Evolutionary conservation across 75 land plant genomes (phyloP).

Genomic region (Pinus tabuliformis): DNA sequence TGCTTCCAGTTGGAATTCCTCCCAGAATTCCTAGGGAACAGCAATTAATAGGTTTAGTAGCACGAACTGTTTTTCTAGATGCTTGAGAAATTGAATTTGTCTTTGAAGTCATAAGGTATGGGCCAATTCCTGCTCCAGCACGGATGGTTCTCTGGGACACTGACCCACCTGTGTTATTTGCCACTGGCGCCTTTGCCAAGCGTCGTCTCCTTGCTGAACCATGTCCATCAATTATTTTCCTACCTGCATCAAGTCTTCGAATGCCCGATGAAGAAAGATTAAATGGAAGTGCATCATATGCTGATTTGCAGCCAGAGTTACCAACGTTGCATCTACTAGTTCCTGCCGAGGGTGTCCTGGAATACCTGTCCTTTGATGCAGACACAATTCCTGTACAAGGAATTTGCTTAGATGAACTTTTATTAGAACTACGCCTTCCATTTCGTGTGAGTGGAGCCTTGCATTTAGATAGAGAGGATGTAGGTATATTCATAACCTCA

Average conservation of each 20-base stretch:
- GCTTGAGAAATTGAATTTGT: too few relatives aligned
- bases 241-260: slow-evolving; percentile 4
- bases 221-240: slow-evolving; percentile 5
- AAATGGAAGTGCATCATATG: slow-evolving; percentile 17
- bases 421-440: too few relatives aligned
- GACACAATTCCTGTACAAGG: too few relatives aligned
- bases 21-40: neutral
- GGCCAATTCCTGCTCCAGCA: neutral
- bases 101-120: neutral
- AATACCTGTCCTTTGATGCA: too few relatives aligned
- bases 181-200: slow-evolving; percentile 4
- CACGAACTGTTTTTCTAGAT: neutral
- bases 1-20: slow-evolving; percentile 7
- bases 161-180: slow-evolving; percentile 4
- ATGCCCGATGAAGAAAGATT: neutral
- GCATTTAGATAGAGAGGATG: too few relatives aligned
- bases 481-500: too few relatives aligned
- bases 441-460: too few relatives aligned
- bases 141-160: slow-evolving; percentile 6
- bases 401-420: too few relatives aligned
- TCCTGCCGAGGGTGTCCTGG: too few relatives aligned
- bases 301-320: slow-evolving; percentile 10
- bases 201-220: neutral
- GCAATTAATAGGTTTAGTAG: neutral
- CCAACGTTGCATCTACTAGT: slow-evolving; percentile 1